Evolutionary conservation across 2,329 filamentous ascomycete genomes (phyloP).

Genomic region (Emmonsia crescens): DNA sequence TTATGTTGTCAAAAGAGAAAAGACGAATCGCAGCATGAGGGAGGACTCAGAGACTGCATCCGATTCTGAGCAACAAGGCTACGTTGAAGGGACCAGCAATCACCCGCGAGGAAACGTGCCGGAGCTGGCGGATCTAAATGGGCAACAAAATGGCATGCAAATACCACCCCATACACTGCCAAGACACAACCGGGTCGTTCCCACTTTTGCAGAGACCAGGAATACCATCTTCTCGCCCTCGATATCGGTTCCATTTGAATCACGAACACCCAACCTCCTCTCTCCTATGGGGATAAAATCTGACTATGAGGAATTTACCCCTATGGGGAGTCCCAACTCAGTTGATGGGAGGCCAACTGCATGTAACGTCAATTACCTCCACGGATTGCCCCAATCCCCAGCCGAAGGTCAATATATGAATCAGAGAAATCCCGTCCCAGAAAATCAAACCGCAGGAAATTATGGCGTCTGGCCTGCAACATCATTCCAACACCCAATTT

Average conservation of each 20-base stretch:
- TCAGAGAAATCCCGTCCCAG: slow-evolving; percentile 14
- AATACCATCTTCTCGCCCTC: slow-evolving; percentile 1
- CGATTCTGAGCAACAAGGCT: background rate
- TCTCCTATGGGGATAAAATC: background rate
- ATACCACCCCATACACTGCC: slow-evolving; percentile 9
- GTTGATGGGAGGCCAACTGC: slow-evolving; percentile 12
- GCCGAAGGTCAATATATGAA: slow-evolving; percentile 11
- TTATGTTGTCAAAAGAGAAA: slow-evolving; percentile 29
- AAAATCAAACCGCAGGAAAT: slow-evolving; percentile 13
- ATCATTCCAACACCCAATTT: slow-evolving; percentile 25
- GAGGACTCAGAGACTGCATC: slow-evolving; percentile 17
- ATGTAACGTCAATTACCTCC: slow-evolving; percentile 18
- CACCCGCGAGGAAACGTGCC: background rate
- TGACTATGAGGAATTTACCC: background rate
- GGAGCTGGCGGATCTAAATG: background rate
- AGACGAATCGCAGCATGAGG: slow-evolving; percentile 21
- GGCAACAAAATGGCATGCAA: background rate
- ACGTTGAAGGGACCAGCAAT: background rate
- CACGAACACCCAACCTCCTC: background rate
- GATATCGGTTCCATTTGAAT: background rate
- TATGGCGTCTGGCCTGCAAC: slow-evolving; percentile 23
- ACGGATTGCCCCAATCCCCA: slow-evolving; percentile 12
- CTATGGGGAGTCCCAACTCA: background rate
- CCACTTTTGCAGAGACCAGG: slow-evolving; percentile 20
- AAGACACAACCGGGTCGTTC: slow-evolving; percentile 14